Evolutionary conservation across 306 rosid species (phyloP).

Genomic region (barrel medic (Medicago truncatula)): DNA sequence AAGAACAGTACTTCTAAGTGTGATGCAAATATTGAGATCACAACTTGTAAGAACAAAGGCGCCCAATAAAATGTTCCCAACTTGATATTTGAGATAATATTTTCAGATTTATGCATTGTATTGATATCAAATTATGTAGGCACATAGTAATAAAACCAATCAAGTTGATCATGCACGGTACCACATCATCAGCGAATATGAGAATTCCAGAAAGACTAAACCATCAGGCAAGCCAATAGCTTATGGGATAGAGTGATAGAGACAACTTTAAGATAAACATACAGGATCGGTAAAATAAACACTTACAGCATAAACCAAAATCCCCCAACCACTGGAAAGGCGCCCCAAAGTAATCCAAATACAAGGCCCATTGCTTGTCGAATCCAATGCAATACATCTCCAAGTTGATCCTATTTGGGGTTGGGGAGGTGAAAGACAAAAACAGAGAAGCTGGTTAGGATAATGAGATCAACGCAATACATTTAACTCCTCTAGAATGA

Average conservation of each 20-base stretch:
- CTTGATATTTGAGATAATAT: not conserved
- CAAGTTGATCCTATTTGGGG: slow-evolving; percentile 81
- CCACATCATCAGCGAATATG: slow-evolving; percentile 7
- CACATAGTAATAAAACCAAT: slow-evolving; percentile 9
- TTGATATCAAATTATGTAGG: not conserved
- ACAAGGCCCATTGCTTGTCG: slow-evolving; percentile 79
- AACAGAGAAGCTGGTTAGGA: slow-evolving; percentile 12
- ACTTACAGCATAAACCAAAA: slow-evolving; percentile 94
- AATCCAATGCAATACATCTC: slow-evolving; percentile 98
- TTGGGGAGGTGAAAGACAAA: slow-evolving; percentile 5
- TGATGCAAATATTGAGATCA: not conserved
- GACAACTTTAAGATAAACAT: slow-evolving; percentile 23
- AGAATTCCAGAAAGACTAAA: not conserved
- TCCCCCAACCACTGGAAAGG: slow-evolving; percentile 93
- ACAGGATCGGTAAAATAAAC: not conserved
- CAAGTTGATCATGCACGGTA: slow-evolving; percentile 5
- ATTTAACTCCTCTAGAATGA: not conserved
- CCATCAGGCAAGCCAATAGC: slow-evolving; percentile 1
- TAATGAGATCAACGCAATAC: slow-evolving; percentile 2
- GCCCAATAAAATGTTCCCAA: slow-evolving; percentile 4
- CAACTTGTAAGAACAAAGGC: not conserved
- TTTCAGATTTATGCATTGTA: slow-evolving; percentile 30
- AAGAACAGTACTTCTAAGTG: not conserved
- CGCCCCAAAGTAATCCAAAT: slow-evolving; percentile 87
- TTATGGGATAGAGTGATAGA: not conserved